These are phyloP conservation scores for Agrocybe pediades DNA, from an alignment of 768 basidiomycete genomes.

Conservation along the genomic window DNA sequence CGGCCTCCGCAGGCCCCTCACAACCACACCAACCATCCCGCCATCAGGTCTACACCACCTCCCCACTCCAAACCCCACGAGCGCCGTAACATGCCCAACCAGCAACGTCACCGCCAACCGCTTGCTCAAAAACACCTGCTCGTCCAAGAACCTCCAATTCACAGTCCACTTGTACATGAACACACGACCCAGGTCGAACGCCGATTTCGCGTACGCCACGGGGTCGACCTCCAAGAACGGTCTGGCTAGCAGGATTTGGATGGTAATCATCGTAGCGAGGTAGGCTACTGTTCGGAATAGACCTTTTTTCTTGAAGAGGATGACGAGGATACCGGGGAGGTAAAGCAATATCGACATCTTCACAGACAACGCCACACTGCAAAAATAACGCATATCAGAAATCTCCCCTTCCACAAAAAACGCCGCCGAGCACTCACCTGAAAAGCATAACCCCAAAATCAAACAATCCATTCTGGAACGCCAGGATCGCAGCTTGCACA, in stretches of 20 bases:
- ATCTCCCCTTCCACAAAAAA: neutral
- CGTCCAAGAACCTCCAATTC: slow-evolving; percentile 90
- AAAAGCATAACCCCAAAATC: slow-evolving; percentile 67
- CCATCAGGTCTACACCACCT: slow-evolving; percentile 81
- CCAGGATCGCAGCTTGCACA: slow-evolving; percentile 66
- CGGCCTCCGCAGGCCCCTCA: slow-evolving; percentile 54
- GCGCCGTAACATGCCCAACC: slow-evolving; percentile 57
- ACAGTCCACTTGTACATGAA: slow-evolving; percentile 98
- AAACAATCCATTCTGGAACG: slow-evolving; percentile 62
- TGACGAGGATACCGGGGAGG: slow-evolving; percentile 83
- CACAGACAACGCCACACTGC: slow-evolving; percentile 79
- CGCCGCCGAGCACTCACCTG: slow-evolving; percentile 51
- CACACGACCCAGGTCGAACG: slow-evolving; percentile 86
- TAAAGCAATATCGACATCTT: slow-evolving; percentile 96
- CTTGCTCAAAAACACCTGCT: slow-evolving; percentile 71
- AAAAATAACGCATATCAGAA: slow-evolving; percentile 1
- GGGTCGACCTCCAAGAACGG: slow-evolving; percentile 70
- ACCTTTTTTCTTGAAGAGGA: slow-evolving; percentile 77
- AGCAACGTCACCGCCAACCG: slow-evolving; percentile 66
- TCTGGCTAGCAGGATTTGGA: slow-evolving; percentile 64
- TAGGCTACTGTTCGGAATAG: slow-evolving; percentile 52
- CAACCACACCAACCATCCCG: slow-evolving; percentile 58
- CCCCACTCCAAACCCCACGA: slow-evolving; percentile 68
- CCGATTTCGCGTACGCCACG: slow-evolving; percentile 65
- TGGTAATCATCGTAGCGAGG: slow-evolving; percentile 43